Conservation (phyloP, 2,329 filamentous ascomycete species). For the Aulographum hederae region DNA sequence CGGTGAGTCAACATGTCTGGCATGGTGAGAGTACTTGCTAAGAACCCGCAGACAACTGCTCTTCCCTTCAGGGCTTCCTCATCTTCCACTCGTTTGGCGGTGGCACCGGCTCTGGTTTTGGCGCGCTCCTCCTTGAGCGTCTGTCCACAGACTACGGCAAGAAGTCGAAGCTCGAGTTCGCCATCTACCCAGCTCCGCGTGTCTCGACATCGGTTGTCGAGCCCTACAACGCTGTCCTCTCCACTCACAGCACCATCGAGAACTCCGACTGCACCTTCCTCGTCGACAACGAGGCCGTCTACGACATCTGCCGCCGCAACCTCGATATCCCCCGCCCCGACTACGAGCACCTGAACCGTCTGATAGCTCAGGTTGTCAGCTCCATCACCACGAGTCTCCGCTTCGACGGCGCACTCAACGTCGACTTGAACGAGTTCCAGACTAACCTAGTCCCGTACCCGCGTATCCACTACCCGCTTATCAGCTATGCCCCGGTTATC, state of each 20-base stretch:
- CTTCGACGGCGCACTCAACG: conserved; percentile 55
- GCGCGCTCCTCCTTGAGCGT: conserved; percentile 52
- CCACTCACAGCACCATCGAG: conserved; percentile 59
- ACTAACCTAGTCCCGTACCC: conserved; percentile 59
- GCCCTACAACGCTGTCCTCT: conserved; percentile 57
- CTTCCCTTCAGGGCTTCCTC: conserved; percentile 53
- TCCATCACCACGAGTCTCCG: conserved; percentile 56
- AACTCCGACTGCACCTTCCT: conserved; percentile 67
- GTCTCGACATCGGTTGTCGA: conserved; percentile 55
- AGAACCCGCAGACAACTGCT: conserved; percentile 44
- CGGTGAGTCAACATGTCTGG: conserved; percentile 28
- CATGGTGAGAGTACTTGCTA: not conserved
- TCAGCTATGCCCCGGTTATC: conserved; percentile 55
- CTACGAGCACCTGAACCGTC: conserved; percentile 54
- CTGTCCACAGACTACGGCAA: conserved; percentile 58
- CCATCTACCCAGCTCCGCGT: conserved; percentile 52
- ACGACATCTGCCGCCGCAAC: conserved; percentile 57
- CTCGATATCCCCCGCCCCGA: conserved; percentile 50
- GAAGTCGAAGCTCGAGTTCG: conserved; percentile 62
- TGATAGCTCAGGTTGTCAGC: conserved; percentile 58
- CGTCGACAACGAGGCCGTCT: conserved; percentile 58
- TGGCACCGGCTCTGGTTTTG: conserved; percentile 54
- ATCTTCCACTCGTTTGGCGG: conserved; percentile 61
- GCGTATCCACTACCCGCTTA: conserved; percentile 56
- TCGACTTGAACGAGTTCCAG: conserved; percentile 63